phyloP scores from a whole-genome alignment of 305 asterid genomes.

The Striga hermonthica region DNA sequence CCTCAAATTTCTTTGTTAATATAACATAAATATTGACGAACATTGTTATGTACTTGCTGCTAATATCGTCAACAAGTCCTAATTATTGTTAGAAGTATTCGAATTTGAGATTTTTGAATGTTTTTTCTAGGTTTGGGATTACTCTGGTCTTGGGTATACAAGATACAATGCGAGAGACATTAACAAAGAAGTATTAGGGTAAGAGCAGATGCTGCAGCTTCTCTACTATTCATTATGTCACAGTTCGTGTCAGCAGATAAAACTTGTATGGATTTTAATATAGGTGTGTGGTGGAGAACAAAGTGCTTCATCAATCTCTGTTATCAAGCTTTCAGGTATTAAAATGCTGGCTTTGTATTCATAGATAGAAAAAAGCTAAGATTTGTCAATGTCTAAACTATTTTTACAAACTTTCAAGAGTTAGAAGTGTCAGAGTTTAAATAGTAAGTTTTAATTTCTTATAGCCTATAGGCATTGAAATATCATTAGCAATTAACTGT shows the following conservation, averaged over 20 bases:
- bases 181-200: slow-evolving; percentile 81
- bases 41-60: not conserved
- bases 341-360: slow-evolving; percentile 18
- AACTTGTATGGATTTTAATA: slow-evolving; percentile 33
- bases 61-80: not conserved
- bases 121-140: slow-evolving; percentile 88
- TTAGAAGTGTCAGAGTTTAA: not conserved
- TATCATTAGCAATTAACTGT: too few species aligned
- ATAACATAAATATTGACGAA: not conserved
- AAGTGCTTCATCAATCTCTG: slow-evolving; percentile 83
- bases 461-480: too few species aligned
- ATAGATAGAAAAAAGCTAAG: slow-evolving; percentile 13
- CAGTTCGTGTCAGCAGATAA: slow-evolving; percentile 34
- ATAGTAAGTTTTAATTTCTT: not conserved
- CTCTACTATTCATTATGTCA: slow-evolving; percentile 27
- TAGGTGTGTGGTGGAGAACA: slow-evolving; percentile 99
- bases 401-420: slow-evolving; percentile 7
- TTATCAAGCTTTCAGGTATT: slow-evolving; percentile 74
- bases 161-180: slow-evolving; percentile 84
- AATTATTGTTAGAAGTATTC: slow-evolving; percentile 12
- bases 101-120: slow-evolving; percentile 8
- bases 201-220: slow-evolving; percentile 36
- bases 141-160: slow-evolving; percentile 91
- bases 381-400: slow-evolving; percentile 6
- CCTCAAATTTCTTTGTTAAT: slow-evolving; percentile 19